These are phyloP conservation scores for Gillenia trifoliata DNA, from an alignment of 306 rosid genomes.

Conservation along the genomic window DNA sequence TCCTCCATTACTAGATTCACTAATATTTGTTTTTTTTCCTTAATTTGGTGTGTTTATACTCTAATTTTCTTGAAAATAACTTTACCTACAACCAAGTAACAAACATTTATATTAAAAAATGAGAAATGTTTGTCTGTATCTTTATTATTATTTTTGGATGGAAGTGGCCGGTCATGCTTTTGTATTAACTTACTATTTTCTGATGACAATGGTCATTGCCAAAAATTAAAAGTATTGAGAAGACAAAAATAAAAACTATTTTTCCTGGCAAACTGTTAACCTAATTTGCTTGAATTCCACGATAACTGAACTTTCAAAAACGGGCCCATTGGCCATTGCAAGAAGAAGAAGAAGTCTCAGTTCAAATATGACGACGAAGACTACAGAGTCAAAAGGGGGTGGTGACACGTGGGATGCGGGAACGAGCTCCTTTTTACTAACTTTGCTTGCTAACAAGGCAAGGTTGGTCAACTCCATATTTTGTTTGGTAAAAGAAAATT, in stretches of 20 bases:
- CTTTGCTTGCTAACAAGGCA: neutral
- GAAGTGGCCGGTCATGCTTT: neutral
- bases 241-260: neutral
- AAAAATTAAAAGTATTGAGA: neutral
- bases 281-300: neutral
- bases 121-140: neutral
- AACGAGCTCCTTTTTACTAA: neutral
- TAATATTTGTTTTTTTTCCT: too few relatives aligned
- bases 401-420: neutral
- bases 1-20: neutral
- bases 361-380: neutral
- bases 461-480: neutral
- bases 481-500: neutral
- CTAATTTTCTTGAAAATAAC: neutral
- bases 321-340: neutral
- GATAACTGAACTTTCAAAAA: neutral
- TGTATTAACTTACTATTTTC: neutral
- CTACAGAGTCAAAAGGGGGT: slow-evolving; percentile 2
- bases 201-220: neutral
- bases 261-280: neutral
- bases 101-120: neutral
- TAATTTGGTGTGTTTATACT: neutral
- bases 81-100: neutral
- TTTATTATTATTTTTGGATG: neutral
- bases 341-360: neutral